Conservation (phyloP, 306 rosid genomes). For the Comarum palustre region DNA sequence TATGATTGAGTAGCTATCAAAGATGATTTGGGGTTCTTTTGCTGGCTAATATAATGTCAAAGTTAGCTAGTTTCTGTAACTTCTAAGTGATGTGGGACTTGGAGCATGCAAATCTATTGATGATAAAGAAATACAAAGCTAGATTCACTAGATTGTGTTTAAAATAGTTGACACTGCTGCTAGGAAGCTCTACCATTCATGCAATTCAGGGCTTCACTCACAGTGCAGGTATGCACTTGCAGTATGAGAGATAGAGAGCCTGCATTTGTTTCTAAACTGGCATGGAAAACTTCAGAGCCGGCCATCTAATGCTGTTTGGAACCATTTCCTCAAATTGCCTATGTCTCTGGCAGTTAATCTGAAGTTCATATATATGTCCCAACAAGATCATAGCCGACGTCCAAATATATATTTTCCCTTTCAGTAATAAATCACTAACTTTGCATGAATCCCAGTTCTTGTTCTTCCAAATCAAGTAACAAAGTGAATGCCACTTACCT, state of each 20-base stretch:
- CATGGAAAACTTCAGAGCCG: not conserved
- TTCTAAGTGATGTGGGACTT: not conserved
- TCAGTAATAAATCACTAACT: not conserved
- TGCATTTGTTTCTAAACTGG: not conserved
- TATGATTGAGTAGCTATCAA: not conserved
- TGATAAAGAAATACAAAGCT: not conserved
- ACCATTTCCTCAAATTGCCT: not conserved
- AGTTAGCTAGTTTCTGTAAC: not conserved
- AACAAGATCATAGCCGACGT: not conserved
- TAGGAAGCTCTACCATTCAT: too few species aligned
- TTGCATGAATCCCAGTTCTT: not conserved
- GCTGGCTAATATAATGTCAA: not conserved
- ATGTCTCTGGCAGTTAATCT: not conserved
- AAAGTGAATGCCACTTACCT: not conserved
- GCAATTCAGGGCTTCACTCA: too few species aligned
- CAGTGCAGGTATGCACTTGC: too few species aligned
- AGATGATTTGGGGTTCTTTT: not conserved
- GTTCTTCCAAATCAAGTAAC: too few species aligned
- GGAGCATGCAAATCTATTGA: not conserved
- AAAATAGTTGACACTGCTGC: not conserved
- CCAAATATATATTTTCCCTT: not conserved
- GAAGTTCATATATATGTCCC: not conserved
- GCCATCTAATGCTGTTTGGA: not conserved
- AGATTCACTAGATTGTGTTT: not conserved
- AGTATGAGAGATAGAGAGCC: not conserved